Percentiles rank a stretch among this genome's conserved stretches.
Conservation (phyloP, 1,284 basidiomycete genomes). For the Takashimella tepidaria region DNA sequence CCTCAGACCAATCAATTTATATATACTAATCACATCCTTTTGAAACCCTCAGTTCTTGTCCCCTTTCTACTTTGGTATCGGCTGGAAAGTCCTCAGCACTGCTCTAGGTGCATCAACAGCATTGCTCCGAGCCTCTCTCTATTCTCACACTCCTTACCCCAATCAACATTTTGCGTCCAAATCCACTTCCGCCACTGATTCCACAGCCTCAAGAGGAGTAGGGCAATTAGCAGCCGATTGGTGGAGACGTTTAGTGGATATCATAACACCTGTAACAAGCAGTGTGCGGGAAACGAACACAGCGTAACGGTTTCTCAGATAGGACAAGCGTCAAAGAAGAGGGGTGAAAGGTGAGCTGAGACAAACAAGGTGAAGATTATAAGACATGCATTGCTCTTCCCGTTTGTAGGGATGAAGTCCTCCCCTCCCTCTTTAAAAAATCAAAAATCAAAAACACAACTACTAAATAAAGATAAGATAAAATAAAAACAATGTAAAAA, state of each 20-base stretch:
- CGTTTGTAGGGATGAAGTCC: no score
- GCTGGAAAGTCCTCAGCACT: neutral
- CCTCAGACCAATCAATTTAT: neutral
- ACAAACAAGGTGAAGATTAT: no score
- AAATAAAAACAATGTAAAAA: no score
- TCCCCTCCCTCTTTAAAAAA: no score
- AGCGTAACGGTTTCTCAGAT: no score
- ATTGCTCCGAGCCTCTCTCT: neutral
- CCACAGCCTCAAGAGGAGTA: no score
- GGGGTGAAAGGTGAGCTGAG: no score
- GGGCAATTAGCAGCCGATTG: neutral
- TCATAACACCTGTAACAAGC: neutral
- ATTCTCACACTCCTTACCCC: neutral
- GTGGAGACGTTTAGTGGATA: neutral
- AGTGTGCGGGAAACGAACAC: no score
- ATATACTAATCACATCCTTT: neutral
- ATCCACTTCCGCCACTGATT: neutral
- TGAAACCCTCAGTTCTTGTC: slow-evolving; percentile 22
- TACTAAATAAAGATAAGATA: no score
- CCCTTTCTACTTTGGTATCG: neutral
- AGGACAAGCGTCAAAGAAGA: no score
- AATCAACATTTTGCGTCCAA: neutral
- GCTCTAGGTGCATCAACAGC: neutral
- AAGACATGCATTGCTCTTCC: no score
- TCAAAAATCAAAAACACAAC: no score